Conservation (phyloP, 768 basidiomycete genomes). For the Paxillus involutus region DNA sequence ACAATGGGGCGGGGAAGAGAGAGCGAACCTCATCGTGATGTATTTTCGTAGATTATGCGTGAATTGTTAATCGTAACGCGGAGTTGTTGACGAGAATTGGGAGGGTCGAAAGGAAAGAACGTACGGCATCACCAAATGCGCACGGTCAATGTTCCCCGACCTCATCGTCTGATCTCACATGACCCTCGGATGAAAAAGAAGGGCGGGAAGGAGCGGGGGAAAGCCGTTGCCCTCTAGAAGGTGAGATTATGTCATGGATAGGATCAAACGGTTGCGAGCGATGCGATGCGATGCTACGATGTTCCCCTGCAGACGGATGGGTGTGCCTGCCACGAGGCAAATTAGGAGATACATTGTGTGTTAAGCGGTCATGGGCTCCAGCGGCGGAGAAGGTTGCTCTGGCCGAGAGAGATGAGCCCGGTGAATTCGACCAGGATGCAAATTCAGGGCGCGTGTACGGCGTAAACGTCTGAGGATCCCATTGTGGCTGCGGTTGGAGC, state of each 20-base stretch:
- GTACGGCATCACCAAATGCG: constrained; percentile 17
- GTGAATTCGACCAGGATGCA: constrained; percentile 32
- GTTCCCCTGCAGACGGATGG: constrained; percentile 15
- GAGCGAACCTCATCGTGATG: constrained; percentile 19
- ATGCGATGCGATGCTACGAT: constrained; percentile 2
- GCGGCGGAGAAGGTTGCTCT: constrained; percentile 20
- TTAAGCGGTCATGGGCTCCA: constrained; percentile 15
- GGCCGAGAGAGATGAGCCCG: constrained; percentile 36
- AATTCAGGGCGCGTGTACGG: constrained; percentile 38
- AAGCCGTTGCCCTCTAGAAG: constrained; percentile 16
- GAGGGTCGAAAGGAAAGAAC: neutral
- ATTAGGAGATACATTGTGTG: constrained; percentile 8
- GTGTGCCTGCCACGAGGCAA: constrained; percentile 10
- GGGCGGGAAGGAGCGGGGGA: constrained; percentile 13
- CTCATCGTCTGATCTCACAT: constrained; percentile 21
- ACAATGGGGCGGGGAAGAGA: neutral
- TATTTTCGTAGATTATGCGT: constrained; percentile 23
- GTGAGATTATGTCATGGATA: constrained; percentile 15
- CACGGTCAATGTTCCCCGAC: constrained; percentile 14
- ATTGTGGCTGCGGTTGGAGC: constrained; percentile 65
- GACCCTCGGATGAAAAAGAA: constrained; percentile 14
- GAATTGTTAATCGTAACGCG: constrained; percentile 21
- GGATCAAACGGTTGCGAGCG: constrained; percentile 12
- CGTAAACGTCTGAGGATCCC: constrained; percentile 49
- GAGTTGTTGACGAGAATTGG: neutral